phyloP scores from a whole-genome alignment of 441 rosid species.

The Adansonia grandidieri region DNA sequence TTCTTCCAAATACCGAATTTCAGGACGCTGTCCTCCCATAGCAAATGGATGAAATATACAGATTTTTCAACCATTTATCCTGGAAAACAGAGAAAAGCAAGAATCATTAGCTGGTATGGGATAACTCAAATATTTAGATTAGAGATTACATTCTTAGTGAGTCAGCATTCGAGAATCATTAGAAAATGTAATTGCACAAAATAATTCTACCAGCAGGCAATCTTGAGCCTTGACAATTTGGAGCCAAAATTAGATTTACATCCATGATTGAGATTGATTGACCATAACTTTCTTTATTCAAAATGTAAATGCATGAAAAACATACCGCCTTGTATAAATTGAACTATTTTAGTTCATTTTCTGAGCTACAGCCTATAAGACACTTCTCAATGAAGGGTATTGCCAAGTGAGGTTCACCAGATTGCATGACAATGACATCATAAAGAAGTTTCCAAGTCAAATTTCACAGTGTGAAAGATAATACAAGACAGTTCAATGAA shows the following conservation, averaged over 20 bases:
- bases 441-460: not conserved
- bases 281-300: not conserved
- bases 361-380: not conserved
- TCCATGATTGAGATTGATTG: not conserved
- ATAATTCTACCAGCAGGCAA: not conserved
- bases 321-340: not conserved
- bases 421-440: not conserved
- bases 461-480: not conserved
- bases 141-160: not conserved
- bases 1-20: slow-evolving; percentile 28
- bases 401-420: not conserved
- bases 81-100: slow-evolving; percentile 24
- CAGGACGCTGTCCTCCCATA: slow-evolving; percentile 54
- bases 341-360: slow-evolving; percentile 11
- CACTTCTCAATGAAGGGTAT: not conserved
- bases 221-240: not conserved
- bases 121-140: not conserved
- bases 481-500: not conserved
- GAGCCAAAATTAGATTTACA: not conserved
- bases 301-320: not conserved
- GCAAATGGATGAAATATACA: slow-evolving; percentile 52
- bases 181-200: not conserved
- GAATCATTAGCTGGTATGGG: slow-evolving; percentile 3
- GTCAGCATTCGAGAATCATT: not conserved
- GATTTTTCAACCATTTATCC: slow-evolving; percentile 54